Conservation (phyloP, 257 asterid species). For the Agastache rugosa region DNA sequence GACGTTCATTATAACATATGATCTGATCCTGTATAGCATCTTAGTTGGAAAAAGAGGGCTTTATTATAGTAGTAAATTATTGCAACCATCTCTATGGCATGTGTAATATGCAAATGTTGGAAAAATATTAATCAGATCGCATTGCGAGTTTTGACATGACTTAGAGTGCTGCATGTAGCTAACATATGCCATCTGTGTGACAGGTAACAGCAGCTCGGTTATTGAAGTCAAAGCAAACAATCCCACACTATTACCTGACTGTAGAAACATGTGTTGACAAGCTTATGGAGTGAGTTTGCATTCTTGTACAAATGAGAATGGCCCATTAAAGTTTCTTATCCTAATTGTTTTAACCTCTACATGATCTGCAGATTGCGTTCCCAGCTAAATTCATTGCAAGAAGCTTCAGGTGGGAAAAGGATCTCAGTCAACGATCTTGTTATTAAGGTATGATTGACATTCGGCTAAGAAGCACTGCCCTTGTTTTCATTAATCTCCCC, state of each 20-base stretch:
- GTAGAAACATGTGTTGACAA: constrained; percentile 97
- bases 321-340: constrained; percentile 25
- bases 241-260: constrained; percentile 94
- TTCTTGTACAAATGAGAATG: constrained; percentile 27
- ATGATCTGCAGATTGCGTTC: constrained; percentile 71
- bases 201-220: constrained; percentile 92
- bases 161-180: constrained; percentile 11
- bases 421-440: constrained; percentile 93
- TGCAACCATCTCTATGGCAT: background rate
- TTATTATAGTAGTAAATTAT: background rate
- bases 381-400: constrained; percentile 79
- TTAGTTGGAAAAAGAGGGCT: constrained; percentile 25
- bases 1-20: background rate
- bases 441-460: constrained; percentile 68
- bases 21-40: constrained; percentile 1
- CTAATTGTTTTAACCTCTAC: constrained; percentile 17
- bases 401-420: constrained; percentile 96
- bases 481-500: background rate
- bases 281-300: constrained; percentile 84
- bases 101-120: constrained; percentile 11
- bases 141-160: constrained; percentile 20
- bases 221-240: constrained; percentile 89
- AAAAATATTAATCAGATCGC: background rate
- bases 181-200: constrained; percentile 38
- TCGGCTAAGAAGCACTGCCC: background rate